phyloP scores from a whole-genome alignment of 2,329 filamentous ascomycete genomes.

The Fusarium irregulare region DNA sequence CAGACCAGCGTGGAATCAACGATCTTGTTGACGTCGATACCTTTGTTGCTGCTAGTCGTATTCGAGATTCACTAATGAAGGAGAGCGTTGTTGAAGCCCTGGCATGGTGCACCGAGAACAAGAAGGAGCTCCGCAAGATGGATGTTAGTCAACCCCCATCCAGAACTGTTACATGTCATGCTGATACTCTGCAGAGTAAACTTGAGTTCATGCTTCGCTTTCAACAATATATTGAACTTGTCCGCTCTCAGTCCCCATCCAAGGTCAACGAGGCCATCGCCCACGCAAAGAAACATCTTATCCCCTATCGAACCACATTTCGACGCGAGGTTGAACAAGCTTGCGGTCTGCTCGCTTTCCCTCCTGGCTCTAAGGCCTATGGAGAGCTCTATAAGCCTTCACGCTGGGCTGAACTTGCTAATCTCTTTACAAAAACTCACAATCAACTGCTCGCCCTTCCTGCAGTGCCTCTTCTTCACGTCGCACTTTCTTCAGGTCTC shows the following conservation, averaged over 20 bases:
- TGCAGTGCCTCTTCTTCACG: conserved; percentile 84
- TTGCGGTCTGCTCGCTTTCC: conserved; percentile 83
- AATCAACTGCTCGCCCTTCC: conserved; percentile 88
- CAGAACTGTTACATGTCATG: neutral
- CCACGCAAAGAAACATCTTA: conserved; percentile 85
- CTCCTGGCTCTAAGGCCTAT: conserved; percentile 59
- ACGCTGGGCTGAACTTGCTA: conserved; percentile 81
- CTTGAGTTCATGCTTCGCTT: conserved; percentile 93
- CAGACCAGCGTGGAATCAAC: conserved; percentile 78
- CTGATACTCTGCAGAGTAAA: conserved; percentile 68
- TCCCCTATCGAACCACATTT: conserved; percentile 75
- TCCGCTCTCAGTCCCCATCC: conserved; percentile 71
- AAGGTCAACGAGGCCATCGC: conserved; percentile 81
- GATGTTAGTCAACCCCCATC: conserved; percentile 64
- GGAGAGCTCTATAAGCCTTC: conserved; percentile 74
- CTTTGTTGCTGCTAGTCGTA: conserved; percentile 83
- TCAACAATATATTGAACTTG: conserved; percentile 94
- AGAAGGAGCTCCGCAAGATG: conserved; percentile 89
- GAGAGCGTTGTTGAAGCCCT: conserved; percentile 83
- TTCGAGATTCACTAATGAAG: conserved; percentile 77
- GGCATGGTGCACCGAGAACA: conserved; percentile 92
- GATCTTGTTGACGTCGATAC: conserved; percentile 90
- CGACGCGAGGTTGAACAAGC: conserved; percentile 76
- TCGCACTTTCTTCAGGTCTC: conserved; percentile 89
- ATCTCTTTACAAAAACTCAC: conserved; percentile 86